phyloP scores from a whole-genome alignment of 1,284 basidiomycete species.

The Melanopsichium pennsylvanicum region DNA sequence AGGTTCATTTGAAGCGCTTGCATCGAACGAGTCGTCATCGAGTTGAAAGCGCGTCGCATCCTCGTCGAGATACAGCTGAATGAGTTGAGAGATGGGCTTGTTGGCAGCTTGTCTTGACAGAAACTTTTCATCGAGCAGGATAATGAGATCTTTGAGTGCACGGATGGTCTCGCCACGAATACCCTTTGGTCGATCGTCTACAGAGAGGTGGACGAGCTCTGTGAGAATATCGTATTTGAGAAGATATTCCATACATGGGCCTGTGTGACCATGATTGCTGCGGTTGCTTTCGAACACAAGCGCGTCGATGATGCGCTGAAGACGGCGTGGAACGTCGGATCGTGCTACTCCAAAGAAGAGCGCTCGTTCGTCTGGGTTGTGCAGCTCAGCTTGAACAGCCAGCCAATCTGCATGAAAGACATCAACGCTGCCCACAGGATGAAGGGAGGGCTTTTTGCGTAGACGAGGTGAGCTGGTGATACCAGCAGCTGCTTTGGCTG shows the following conservation, averaged over 20 bases:
- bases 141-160: conserved; percentile 60
- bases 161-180: conserved; percentile 58
- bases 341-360: conserved; percentile 79
- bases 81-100: conserved; percentile 82
- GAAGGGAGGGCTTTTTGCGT: conserved; percentile 36
- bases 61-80: conserved; percentile 87
- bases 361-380: conserved; percentile 82
- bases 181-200: conserved; percentile 60
- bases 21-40: conserved; percentile 70
- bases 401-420: conserved; percentile 46
- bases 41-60: conserved; percentile 82
- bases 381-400: conserved; percentile 66
- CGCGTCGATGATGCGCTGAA: conserved; percentile 84
- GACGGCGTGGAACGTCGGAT: conserved; percentile 79
- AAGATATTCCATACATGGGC: conserved; percentile 87
- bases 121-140: conserved; percentile 63
- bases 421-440: conserved; percentile 41
- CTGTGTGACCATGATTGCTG: conserved; percentile 76
- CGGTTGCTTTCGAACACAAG: conserved; percentile 84
- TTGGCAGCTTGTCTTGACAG: conserved; percentile 69
- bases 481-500: conserved; percentile 30
- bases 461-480: conserved; percentile 25
- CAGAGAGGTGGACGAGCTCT: conserved; percentile 56
- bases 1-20: background rate
- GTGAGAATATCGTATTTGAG: conserved; percentile 75